These are phyloP conservation scores for Trichoderma koningii DNA, from an alignment of 2,329 filamentous ascomycete genomes.

Conservation along the genomic window DNA sequence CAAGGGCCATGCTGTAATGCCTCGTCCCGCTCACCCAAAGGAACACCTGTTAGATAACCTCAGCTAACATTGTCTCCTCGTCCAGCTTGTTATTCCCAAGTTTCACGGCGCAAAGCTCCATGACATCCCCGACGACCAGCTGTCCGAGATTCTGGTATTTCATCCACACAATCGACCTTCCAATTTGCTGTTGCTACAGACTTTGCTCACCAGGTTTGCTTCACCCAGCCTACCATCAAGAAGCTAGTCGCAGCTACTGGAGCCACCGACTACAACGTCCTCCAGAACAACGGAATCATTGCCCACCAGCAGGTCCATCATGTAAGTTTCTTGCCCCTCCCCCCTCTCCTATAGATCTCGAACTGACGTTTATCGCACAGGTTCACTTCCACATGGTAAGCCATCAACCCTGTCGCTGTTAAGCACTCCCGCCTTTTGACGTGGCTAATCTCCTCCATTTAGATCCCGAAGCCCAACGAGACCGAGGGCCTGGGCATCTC, in stretches of 20 bases:
- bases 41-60: too few relatives aligned
- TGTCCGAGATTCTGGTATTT: slow-evolving; percentile 76
- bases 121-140: slow-evolving; percentile 88
- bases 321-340: slow-evolving; percentile 54
- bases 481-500: slow-evolving; percentile 74
- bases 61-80: not conserved
- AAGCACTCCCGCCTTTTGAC: not conserved
- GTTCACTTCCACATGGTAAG: slow-evolving; percentile 92
- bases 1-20: slow-evolving; percentile 79
- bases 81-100: slow-evolving; percentile 92
- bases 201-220: not conserved
- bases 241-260: slow-evolving; percentile 78
- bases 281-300: slow-evolving; percentile 92
- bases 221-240: slow-evolving; percentile 61
- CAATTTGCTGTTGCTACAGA: not conserved
- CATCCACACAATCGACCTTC: not conserved
- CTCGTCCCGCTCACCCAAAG: not conserved
- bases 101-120: slow-evolving; percentile 87
- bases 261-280: slow-evolving; percentile 81
- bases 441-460: not conserved
- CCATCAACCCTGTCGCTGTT: not conserved
- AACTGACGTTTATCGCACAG: slow-evolving; percentile 44
- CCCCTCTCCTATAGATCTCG: not conserved
- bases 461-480: slow-evolving; percentile 93
- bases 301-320: slow-evolving; percentile 94